Conservation (phyloP, 228 moss, liverwort and hornwort genomes). For the Sphagnum magellanicum region DNA sequence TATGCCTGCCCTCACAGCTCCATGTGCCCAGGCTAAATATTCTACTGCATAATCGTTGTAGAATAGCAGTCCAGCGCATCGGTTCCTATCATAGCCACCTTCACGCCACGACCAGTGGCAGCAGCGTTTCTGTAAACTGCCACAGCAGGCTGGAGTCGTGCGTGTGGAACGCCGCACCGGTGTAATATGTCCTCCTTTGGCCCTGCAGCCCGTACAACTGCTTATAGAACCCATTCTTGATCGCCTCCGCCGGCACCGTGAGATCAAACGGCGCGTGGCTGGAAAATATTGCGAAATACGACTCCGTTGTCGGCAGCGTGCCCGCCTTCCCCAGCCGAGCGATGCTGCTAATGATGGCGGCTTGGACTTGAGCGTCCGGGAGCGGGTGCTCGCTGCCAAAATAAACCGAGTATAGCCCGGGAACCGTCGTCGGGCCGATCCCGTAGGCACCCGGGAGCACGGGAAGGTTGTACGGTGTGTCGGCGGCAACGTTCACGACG, state of each 20-base stretch:
- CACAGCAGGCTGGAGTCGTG: conserved; percentile 5
- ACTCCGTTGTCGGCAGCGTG: not conserved
- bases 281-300: conserved; percentile 1
- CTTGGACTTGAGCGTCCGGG: conserved; percentile 2
- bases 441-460: not conserved
- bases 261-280: conserved; percentile 4
- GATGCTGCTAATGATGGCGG: not conserved
- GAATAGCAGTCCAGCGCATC: too few relatives aligned
- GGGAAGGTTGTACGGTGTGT: conserved; percentile 6
- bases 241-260: conserved; percentile 2
- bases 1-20: too few relatives aligned
- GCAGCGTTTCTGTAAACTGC: conserved; percentile 2
- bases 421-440: not conserved
- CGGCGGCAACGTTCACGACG: not conserved
- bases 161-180: conserved; percentile 10
- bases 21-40: too few relatives aligned
- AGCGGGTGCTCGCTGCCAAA: not conserved
- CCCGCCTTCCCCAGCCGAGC: not conserved
- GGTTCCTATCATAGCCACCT: too few relatives aligned
- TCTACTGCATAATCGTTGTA: too few relatives aligned
- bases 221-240: conserved; percentile 3
- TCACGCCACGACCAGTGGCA: not conserved
- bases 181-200: not conserved
- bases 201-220: conserved; percentile 7
- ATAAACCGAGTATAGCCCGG: conserved; percentile 1